Conservation (phyloP, 805 yeast genomes). For the Naumovozyma castellii region DNA sequence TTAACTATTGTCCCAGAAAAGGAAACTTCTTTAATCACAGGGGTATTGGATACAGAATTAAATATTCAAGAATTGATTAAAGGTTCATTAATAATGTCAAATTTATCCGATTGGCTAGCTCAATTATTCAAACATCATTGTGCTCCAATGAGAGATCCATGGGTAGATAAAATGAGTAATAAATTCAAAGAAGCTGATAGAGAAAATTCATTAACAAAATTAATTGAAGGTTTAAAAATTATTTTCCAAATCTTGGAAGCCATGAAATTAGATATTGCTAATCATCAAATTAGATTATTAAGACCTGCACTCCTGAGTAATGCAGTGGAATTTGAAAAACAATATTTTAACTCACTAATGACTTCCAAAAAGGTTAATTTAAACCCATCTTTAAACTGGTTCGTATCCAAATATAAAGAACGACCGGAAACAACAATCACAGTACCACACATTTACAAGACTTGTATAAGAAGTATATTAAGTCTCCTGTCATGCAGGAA, state of each 20-base stretch:
- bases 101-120: conserved; percentile 65
- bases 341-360: conserved; percentile 49
- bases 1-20: conserved; percentile 67
- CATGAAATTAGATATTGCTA: conserved; percentile 91
- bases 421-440: conserved; percentile 1
- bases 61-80: conserved; percentile 64
- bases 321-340: conserved; percentile 81
- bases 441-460: conserved; percentile 29
- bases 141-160: conserved; percentile 89
- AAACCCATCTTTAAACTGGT: conserved; percentile 60
- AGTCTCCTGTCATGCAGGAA: conserved; percentile 66
- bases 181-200: conserved; percentile 40
- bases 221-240: conserved; percentile 69
- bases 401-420: conserved; percentile 29
- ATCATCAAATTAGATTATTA: conserved; percentile 80
- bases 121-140: conserved; percentile 77
- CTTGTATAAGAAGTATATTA: conserved; percentile 45
- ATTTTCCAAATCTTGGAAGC: conserved; percentile 81
- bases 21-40: conserved; percentile 57
- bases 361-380: conserved; percentile 48
- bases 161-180: conserved; percentile 75
- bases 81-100: conserved; percentile 63
- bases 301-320: conserved; percentile 79
- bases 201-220: conserved; percentile 37
- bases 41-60: conserved; percentile 67